Percentiles rank a stretch among this genome's conserved stretches.
Evolutionary conservation across 225 moss, liverwort and hornwort genomes (phyloP).

Genomic region (Straminergon stramineum): DNA sequence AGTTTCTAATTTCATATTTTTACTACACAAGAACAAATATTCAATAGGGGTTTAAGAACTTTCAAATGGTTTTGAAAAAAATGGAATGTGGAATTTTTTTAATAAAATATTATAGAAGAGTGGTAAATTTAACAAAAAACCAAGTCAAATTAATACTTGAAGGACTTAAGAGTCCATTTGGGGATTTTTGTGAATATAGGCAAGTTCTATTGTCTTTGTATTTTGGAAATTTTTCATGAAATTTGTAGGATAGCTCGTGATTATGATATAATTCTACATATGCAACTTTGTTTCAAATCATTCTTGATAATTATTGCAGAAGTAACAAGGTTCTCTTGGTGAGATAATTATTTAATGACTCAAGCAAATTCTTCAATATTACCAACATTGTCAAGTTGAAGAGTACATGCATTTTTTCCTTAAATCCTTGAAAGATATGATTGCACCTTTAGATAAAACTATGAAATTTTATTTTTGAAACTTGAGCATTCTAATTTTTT

Average conservation of each 20-base stretch:
- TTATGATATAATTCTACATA: background rate
- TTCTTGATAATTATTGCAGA: background rate
- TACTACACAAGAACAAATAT: rapidly evolving
- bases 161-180: too few relatives aligned
- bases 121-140: too few relatives aligned
- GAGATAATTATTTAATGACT: background rate
- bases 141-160: too few relatives aligned
- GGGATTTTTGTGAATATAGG: too few relatives aligned
- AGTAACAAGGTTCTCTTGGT: background rate
- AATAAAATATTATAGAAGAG: background rate
- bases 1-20: background rate
- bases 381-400: too few relatives aligned
- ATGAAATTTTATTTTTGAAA: too few relatives aligned
- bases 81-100: background rate
- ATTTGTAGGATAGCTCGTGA: background rate
- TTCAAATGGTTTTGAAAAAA: background rate
- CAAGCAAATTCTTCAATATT: too few relatives aligned
- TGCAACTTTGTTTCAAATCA: background rate
- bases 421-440: too few relatives aligned
- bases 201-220: too few relatives aligned
- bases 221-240: background rate
- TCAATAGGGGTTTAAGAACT: background rate
- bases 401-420: too few relatives aligned
- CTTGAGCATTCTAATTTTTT: too few relatives aligned
- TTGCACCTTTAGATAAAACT: too few relatives aligned